Evolutionary conservation across 805 yeast species (phyloP).

Genomic region (Suhomyces sp.): DNA sequence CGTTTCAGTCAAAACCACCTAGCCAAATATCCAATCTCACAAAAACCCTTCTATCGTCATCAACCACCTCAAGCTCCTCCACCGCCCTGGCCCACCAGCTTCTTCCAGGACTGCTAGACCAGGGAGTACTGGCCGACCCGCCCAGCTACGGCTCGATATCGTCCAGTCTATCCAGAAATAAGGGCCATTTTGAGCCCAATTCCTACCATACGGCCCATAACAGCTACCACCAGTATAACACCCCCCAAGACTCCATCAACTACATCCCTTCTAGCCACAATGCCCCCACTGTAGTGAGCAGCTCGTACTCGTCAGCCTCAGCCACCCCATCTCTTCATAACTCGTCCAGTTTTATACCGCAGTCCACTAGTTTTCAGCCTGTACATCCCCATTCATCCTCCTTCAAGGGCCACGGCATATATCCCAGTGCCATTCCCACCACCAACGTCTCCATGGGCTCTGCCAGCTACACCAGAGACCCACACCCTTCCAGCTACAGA

Average conservation of each 20-base stretch:
- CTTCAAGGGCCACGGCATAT: slow-evolving; percentile 9
- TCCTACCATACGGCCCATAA: slow-evolving; percentile 2
- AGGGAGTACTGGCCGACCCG: slow-evolving; percentile 6
- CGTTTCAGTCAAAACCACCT: slow-evolving; percentile 2
- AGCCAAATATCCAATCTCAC: slow-evolving; percentile 30
- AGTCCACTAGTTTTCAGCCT: slow-evolving; percentile 4
- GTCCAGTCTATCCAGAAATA: slow-evolving; percentile 10
- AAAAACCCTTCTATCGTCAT: slow-evolving; percentile 27
- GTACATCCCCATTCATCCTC: slow-evolving; percentile 2
- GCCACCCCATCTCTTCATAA: slow-evolving; percentile 26
- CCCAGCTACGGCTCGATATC: slow-evolving; percentile 13
- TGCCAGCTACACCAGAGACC: slow-evolving; percentile 24
- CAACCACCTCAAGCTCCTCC: slow-evolving; percentile 3
- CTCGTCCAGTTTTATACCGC: slow-evolving; percentile 2
- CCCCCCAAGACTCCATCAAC: slow-evolving; percentile 15
- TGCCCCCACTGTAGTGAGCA: slow-evolving; percentile 42
- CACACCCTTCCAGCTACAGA: slow-evolving; percentile 12
- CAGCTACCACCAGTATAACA: slow-evolving; percentile 8
- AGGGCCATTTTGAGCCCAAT: slow-evolving; percentile 4
- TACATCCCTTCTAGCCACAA: slow-evolving; percentile 44
- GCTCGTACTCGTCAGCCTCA: slow-evolving; percentile 43
- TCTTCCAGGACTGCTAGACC: slow-evolving; percentile 1
- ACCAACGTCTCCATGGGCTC: slow-evolving; percentile 50
- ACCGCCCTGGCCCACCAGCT: slow-evolving; percentile 1
- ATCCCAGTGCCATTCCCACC: slow-evolving; percentile 48